phyloP scores from a whole-genome alignment of 108 stramenopile species.

The Nitzschia inconspicua region DNA sequence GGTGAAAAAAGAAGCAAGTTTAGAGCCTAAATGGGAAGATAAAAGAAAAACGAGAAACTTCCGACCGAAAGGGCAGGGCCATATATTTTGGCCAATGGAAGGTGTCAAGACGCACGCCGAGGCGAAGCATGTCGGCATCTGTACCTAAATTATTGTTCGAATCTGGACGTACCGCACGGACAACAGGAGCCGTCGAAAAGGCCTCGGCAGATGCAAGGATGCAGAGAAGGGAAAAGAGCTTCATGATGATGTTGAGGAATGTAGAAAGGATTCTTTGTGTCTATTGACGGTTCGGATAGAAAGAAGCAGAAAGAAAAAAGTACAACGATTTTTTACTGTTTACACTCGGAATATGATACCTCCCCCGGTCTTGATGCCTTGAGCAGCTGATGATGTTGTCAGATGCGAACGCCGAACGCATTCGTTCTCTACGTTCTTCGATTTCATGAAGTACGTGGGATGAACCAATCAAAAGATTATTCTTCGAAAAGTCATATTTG shows the following conservation, averaged over 20 bases:
- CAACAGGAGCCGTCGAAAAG: conserved; percentile 4
- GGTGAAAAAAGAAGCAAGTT: neutral
- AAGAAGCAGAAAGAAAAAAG: too few species aligned
- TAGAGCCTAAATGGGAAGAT: neutral
- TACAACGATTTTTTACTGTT: too few species aligned
- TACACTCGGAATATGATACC: too few species aligned
- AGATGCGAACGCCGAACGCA: too few species aligned
- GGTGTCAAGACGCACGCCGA: neutral
- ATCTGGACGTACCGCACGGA: neutral
- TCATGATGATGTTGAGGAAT: neutral
- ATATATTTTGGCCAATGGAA: neutral
- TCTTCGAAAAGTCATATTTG: too few species aligned
- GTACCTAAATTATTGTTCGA: too few species aligned
- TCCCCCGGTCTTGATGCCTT: too few species aligned
- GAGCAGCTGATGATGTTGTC: too few species aligned
- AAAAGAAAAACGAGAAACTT: neutral
- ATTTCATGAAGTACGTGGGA: too few species aligned
- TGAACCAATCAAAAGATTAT: too few species aligned
- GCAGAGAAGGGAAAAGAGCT: conserved; percentile 8
- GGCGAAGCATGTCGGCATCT: too few species aligned
- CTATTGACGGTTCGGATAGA: neutral
- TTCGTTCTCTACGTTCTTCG: too few species aligned
- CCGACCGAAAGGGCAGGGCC: neutral
- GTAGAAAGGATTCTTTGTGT: neutral
- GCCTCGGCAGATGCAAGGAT: conserved; percentile 12